phyloP scores from a whole-genome alignment of 106 monocot species.

The Allium sativum region DNA sequence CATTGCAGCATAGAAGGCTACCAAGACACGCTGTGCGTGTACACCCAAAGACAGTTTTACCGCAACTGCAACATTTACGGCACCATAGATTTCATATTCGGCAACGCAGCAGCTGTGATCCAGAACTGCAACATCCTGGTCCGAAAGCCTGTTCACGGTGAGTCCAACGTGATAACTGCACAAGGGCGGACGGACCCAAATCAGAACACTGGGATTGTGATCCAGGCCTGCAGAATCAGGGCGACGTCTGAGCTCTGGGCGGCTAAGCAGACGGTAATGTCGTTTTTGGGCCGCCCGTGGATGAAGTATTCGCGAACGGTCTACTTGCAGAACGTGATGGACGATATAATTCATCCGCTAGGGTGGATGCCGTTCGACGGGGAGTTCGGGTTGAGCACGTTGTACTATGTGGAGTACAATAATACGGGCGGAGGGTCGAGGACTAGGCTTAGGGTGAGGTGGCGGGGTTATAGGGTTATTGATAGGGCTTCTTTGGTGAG shows the following conservation, averaged over 20 bases:
- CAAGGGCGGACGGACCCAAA: conserved; percentile 53
- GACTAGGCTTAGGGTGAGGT: conserved; percentile 30
- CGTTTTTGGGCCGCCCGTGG: conserved; percentile 77
- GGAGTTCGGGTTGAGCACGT: conserved; percentile 24
- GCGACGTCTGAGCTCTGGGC: conserved; percentile 26
- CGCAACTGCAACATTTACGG: conserved; percentile 71
- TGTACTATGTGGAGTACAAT: conserved; percentile 56
- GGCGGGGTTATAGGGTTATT: conserved; percentile 53
- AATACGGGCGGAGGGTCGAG: conserved; percentile 53
- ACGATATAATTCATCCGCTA: conserved; percentile 33
- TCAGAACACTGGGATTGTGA: conserved; percentile 75
- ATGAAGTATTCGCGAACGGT: conserved; percentile 48
- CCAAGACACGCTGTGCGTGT: conserved; percentile 69
- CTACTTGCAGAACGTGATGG: conserved; percentile 30
- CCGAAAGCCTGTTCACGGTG: conserved; percentile 31
- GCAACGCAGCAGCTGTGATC: conserved; percentile 59
- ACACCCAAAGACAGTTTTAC: conserved; percentile 68
- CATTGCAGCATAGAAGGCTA: conserved; percentile 55
- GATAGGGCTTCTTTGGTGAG: conserved; percentile 21
- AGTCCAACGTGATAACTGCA: conserved; percentile 53
- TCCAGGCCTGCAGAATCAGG: conserved; percentile 35
- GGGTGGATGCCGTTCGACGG: conserved; percentile 54
- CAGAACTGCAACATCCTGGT: conserved; percentile 53
- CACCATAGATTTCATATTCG: conserved; percentile 87
- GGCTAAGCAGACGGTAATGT: conserved; percentile 15